Base-by-base conservation (phyloP, 495 filamentous ascomycete genomes). In the Aspergillus homomorphus region DNA sequence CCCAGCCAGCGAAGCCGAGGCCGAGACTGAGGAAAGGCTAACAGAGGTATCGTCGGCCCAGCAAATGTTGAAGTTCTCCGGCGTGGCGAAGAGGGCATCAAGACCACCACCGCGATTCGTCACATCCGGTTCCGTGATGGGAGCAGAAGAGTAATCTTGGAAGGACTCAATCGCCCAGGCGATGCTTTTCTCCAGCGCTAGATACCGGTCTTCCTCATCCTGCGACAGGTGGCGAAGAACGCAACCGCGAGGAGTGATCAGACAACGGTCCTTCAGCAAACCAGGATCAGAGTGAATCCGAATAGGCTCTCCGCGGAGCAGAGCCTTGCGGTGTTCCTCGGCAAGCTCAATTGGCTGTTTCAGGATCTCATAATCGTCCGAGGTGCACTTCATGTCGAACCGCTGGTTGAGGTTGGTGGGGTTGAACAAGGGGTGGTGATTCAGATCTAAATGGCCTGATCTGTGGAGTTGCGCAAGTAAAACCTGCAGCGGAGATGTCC, bases 191-290 rank as follows among this genome's bases (percentile, higher is more conserved):
- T 96, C 90, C 0, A 96, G 79, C 53, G 84, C 78, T 15, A 97
- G 73, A 58, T 89, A 93, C 9, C 87, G 82, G 21, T 88, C 79
- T 59, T 96, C 91, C 65, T 95, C 89, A 26, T 89, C 87, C 15
- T 79, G 66, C 12, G 82, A 87, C 20, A 98, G 76, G 60, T 91
- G 90, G 41, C 84, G 84, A 24, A 97, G 78, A 54, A 89, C 87
- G 55, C 87, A 84, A 4, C 91, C 91, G 56, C 88, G 86, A 3
- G 92, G 90, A 1, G 89, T 92, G 52, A 94, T 84, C 48, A 94
- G 73, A 26, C 70, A 74, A n/a, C 73, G 68, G 28, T 79, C 68
- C 45, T 82, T 76, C 22, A 76, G 67, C 20, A 71, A 60, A 45
- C 65, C 70, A 20, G 70, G 65, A 19, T 72, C 68, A 16, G 56